Evolutionary conservation across 495 filamentous ascomycete species (phyloP).

Genomic region (Aspergillus cavernicola): DNA sequence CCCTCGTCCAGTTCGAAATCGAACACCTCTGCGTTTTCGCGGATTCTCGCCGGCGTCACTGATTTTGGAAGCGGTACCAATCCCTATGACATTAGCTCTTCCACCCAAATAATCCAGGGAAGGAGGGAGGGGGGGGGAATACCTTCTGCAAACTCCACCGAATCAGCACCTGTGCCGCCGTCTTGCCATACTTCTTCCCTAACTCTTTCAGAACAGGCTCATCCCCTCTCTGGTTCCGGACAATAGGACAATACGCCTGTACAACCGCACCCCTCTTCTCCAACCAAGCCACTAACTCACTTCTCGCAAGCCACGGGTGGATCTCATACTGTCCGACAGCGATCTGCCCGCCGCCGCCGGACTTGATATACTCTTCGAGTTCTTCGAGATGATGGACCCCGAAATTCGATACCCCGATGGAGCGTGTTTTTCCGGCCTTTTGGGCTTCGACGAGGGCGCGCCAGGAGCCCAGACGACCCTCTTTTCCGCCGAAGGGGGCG

Average conservation of each 20-base stretch:
- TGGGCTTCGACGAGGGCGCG: conserved; percentile 53
- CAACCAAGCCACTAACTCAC: conserved; percentile 76
- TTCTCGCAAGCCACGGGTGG: conserved; percentile 80
- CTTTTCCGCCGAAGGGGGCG: conserved; percentile 50
- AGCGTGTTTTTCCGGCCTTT: conserved; percentile 48
- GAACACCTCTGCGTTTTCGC: conserved; percentile 73
- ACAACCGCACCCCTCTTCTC: conserved; percentile 62
- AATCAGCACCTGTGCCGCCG: conserved; percentile 72
- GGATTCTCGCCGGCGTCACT: conserved; percentile 54
- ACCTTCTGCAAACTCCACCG: conserved; percentile 86
- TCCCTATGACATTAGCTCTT: conserved; percentile 54
- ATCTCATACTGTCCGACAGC: conserved; percentile 86
- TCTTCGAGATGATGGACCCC: conserved; percentile 54
- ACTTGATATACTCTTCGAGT: conserved; percentile 66
- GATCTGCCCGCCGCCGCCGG: conserved; percentile 70
- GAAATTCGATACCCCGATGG: conserved; percentile 56
- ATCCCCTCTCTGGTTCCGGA: conserved; percentile 61
- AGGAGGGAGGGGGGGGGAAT: conserved; percentile 10
- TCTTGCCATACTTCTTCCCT: conserved; percentile 67
- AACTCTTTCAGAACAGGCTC: conserved; percentile 59
- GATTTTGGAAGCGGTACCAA: conserved; percentile 64
- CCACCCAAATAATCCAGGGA: conserved; percentile 12
- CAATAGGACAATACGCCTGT: conserved; percentile 78
- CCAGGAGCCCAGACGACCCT: conserved; percentile 50
- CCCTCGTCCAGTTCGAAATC: conserved; percentile 69